Evolutionary conservation across 225 moss, liverwort and hornwort genomes (phyloP).

Genomic region (Pleurozium schreberi): DNA sequence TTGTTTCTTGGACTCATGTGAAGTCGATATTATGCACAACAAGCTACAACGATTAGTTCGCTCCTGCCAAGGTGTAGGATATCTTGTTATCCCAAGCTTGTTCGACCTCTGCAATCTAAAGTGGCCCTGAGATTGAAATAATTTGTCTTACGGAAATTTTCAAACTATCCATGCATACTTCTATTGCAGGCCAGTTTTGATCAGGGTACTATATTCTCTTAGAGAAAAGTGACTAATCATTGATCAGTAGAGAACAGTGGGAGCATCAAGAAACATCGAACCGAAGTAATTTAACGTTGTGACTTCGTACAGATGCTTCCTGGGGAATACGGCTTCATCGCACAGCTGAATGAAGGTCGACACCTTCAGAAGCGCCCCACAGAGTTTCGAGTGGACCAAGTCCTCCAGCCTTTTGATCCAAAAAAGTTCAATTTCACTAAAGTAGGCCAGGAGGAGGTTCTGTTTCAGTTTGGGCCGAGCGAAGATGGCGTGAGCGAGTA

Average conservation of each 20-base stretch:
- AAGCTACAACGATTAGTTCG: neutral
- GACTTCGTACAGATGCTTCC: slow-evolving; percentile 46
- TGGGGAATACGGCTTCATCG: slow-evolving; percentile 70
- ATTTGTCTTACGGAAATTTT: neutral
- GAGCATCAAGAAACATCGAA: neutral
- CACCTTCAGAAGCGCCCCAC: slow-evolving; percentile 81
- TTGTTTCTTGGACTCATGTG: neutral
- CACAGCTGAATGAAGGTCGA: slow-evolving; percentile 86
- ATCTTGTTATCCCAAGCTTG: neutral
- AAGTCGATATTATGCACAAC: neutral
- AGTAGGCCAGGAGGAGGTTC: slow-evolving; percentile 57
- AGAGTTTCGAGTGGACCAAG: slow-evolving; percentile 79
- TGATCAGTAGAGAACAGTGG: neutral
- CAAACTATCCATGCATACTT: neutral
- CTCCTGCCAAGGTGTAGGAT: neutral
- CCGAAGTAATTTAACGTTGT: neutral
- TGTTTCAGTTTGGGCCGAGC: slow-evolving; percentile 70
- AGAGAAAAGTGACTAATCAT: neutral
- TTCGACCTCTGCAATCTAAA: neutral
- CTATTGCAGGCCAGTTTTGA: neutral
- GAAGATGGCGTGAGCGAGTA: slow-evolving; percentile 29
- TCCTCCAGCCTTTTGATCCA: slow-evolving; percentile 63
- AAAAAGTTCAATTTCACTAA: slow-evolving; percentile 93
- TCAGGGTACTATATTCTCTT: neutral
- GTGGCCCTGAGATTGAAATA: neutral